A percentile compares a stretch with the other conserved stretches of the same genome.
Evolutionary conservation across 805 yeast genomes (phyloP).

Genomic region (Candida insectalens): DNA sequence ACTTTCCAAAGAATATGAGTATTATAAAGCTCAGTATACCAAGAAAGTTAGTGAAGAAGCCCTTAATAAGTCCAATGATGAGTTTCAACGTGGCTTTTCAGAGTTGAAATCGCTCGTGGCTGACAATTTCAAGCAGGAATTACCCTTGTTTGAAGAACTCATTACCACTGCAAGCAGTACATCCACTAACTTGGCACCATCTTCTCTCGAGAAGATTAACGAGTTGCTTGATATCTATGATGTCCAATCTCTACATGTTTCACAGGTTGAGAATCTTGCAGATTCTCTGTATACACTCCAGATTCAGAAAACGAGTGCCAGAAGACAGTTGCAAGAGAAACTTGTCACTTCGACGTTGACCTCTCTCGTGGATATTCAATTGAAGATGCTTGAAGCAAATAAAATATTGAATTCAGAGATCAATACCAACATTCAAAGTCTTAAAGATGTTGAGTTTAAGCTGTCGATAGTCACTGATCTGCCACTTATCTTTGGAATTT

Average conservation of each 20-base stretch:
- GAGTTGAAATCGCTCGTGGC: constrained; percentile 16
- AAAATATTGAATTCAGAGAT: constrained; percentile 23
- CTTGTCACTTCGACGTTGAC: constrained; percentile 25
- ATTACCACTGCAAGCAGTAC: constrained; percentile 20
- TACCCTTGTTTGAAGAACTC: constrained; percentile 23
- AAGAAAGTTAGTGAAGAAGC: constrained; percentile 7
- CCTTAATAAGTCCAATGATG: constrained; percentile 8
- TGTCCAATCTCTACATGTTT: constrained; percentile 16
- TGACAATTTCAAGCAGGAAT: constrained; percentile 8
- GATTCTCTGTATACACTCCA: constrained; percentile 26
- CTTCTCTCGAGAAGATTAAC: constrained; percentile 16
- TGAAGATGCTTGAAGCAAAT: constrained; percentile 25
- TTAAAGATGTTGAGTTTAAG: constrained; percentile 24
- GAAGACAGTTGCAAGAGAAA: constrained; percentile 22
- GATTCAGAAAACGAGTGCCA: constrained; percentile 25
- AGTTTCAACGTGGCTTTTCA: constrained; percentile 12
- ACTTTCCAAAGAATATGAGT: constrained; percentile 33
- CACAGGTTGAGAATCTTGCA: constrained; percentile 26
- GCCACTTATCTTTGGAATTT: constrained; percentile 65
- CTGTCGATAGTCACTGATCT: constrained; percentile 43
- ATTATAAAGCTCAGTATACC: constrained; percentile 28
- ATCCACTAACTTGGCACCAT: constrained; percentile 16
- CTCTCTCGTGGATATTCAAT: constrained; percentile 28
- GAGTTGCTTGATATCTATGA: constrained; percentile 13
- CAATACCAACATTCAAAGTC: constrained; percentile 17